A percentile compares a stretch with the other conserved stretches of the same genome.
These are phyloP conservation scores for Fusarium stilboides DNA, from an alignment of 2,329 filamentous ascomycete genomes.

Conservation along the genomic window DNA sequence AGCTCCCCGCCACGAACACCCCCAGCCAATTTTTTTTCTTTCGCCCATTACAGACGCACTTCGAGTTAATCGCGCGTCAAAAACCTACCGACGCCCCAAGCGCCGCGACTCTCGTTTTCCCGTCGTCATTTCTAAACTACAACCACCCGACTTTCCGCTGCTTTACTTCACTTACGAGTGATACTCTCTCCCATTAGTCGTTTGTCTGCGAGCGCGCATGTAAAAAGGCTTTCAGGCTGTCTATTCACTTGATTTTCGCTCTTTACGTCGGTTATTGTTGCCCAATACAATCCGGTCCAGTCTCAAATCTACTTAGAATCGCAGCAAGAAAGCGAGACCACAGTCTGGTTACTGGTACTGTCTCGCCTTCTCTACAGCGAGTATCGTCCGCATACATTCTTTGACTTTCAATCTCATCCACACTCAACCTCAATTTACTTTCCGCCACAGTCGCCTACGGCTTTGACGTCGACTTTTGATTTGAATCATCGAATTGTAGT, in stretches of 20 bases:
- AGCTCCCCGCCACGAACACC: constrained; percentile 49
- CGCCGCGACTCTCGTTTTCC: constrained; percentile 45
- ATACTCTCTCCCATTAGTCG: constrained; percentile 14
- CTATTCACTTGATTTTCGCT: constrained; percentile 15
- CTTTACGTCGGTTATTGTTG: constrained; percentile 20
- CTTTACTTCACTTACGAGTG: constrained; percentile 12
- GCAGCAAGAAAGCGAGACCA: constrained; percentile 24
- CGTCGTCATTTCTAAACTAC: constrained; percentile 37
- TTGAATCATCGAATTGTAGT: constrained; percentile 19
- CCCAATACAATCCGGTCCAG: constrained; percentile 17
- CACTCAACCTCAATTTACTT: constrained; percentile 4
- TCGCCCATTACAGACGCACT: constrained; percentile 50
- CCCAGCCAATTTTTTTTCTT: constrained; percentile 43
- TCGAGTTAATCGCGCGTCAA: constrained; percentile 53
- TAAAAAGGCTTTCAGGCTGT: constrained; percentile 30
- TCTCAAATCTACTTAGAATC: constrained; percentile 10
- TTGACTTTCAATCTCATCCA: constrained; percentile 18
- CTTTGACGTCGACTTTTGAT: constrained; percentile 3
- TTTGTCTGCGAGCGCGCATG: constrained; percentile 27
- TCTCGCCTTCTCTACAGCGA: constrained; percentile 18
- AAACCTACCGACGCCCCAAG: constrained; percentile 51
- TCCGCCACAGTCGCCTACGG: constrained; percentile 16
- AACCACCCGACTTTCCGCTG: constrained; percentile 25
- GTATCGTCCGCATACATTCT: constrained; percentile 10
- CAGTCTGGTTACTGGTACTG: constrained; percentile 48